Percentiles rank a stretch among this genome's conserved stretches.
Evolutionary conservation across 768 basidiomycete genomes (phyloP).

Genomic region (Serendipita vermifera): DNA sequence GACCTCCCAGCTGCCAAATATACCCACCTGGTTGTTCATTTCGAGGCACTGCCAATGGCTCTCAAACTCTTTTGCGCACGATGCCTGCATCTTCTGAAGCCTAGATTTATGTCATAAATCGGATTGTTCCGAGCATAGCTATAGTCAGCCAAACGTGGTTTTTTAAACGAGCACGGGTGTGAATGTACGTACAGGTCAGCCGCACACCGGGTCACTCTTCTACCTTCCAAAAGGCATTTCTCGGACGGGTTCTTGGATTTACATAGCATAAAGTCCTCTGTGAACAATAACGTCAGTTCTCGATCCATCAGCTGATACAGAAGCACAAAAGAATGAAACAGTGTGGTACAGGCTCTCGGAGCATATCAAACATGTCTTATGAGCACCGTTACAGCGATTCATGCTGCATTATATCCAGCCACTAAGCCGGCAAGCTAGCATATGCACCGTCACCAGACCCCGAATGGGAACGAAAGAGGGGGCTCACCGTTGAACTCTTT

Average conservation of each 20-base stretch:
- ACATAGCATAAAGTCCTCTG: conserved; percentile 96
- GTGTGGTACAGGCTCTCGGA: no score
- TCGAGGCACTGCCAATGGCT: conserved; percentile 93
- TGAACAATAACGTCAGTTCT: not conserved
- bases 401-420: no score
- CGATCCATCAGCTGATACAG: not conserved
- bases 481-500: conserved; percentile 86
- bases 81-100: conserved; percentile 85
- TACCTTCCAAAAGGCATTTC: conserved; percentile 90
- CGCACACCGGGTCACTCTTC: conserved; percentile 91
- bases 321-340: no score
- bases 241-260: conserved; percentile 82
- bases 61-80: conserved; percentile 77
- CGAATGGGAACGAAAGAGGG: not conserved
- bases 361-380: no score
- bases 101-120: conserved; percentile 29
- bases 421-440: no score
- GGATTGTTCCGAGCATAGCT: not conserved
- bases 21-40: conserved; percentile 77
- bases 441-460: no score
- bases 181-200: conserved; percentile 64
- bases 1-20: not conserved
- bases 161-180: no score
- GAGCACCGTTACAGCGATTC: no score
- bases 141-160: not conserved